These are phyloP conservation scores for Cardiospermum halicacabum DNA, from an alignment of 345 rosid species.

Conservation along the genomic window DNA sequence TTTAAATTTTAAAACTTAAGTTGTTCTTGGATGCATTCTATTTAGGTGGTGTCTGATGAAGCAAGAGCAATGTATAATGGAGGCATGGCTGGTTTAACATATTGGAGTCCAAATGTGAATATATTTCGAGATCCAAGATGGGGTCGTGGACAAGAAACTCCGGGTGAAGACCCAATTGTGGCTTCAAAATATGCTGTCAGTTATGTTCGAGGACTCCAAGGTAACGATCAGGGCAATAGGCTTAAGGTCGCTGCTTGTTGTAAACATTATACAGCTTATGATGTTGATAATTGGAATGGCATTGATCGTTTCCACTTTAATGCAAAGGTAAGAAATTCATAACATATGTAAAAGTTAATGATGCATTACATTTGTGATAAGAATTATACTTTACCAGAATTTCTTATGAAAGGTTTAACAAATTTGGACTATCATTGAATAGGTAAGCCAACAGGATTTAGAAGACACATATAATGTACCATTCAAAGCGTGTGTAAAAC, in stretches of 20 bases:
- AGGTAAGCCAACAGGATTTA: constrained; percentile 84
- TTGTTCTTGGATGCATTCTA: no score
- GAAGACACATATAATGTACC: no score
- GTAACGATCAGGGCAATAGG: constrained; percentile 38
- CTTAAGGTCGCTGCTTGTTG: constrained; percentile 94
- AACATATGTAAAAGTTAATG: no score
- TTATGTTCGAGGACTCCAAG: constrained; percentile 79
- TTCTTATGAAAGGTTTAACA: no score
- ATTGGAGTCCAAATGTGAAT: constrained; percentile 86
- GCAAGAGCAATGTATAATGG: constrained; percentile 80
- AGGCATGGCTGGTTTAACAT: constrained; percentile 64
- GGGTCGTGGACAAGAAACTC: no score
- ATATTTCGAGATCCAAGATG: constrained; percentile 82
- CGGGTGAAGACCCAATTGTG: constrained; percentile 77
- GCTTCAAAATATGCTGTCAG: constrained; percentile 70
- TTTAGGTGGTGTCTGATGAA: constrained; percentile 70
- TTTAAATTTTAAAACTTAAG: no score
- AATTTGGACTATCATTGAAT: no score
- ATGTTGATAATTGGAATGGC: no score
- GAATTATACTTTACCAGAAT: no score
- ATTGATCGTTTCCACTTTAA: no score
- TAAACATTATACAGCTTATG: no score
- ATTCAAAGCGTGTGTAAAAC: constrained; percentile 75
- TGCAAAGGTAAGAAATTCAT: constrained; percentile 68
- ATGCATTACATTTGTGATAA: no score